Conservation (phyloP, 257 asterid species). For the Plectranthus barbatus region DNA sequence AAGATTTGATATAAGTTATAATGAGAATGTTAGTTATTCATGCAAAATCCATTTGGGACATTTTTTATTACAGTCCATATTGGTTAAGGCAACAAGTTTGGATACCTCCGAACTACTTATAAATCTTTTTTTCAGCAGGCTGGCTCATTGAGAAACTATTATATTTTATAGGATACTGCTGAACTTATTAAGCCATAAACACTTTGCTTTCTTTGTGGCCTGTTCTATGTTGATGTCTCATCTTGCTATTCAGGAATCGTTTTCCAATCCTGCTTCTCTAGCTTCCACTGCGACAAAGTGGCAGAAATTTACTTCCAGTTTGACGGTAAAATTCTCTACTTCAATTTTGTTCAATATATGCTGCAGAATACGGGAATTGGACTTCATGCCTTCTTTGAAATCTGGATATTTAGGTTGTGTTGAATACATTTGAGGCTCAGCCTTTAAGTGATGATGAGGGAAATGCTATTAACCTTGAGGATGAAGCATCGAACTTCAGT, state of each 20-base stretch:
- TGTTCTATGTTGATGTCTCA: slow-evolving; percentile 9
- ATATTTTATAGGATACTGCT: too few species aligned
- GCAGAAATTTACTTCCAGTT: slow-evolving; percentile 77
- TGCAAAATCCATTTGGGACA: too few species aligned
- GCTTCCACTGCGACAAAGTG: slow-evolving; percentile 67
- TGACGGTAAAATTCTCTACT: slow-evolving; percentile 39
- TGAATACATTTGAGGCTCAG: slow-evolving; percentile 89
- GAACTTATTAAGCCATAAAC: too few species aligned
- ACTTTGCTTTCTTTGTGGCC: not conserved
- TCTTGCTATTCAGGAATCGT: slow-evolving; percentile 59
- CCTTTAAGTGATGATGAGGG: slow-evolving; percentile 96
- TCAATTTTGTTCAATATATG: not conserved
- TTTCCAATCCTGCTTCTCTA: slow-evolving; percentile 80
- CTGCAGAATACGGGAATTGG: not conserved
- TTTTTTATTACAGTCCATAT: too few species aligned
- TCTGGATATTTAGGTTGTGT: slow-evolving; percentile 50
- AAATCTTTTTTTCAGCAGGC: too few species aligned
- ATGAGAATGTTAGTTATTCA: too few species aligned
- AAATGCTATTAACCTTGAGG: slow-evolving; percentile 68
- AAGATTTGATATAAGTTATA: too few species aligned
- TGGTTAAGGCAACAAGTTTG: too few species aligned
- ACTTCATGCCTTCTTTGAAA: slow-evolving; percentile 5
- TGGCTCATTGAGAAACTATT: too few species aligned
- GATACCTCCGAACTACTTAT: too few species aligned
- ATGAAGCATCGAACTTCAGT: slow-evolving; percentile 84